phyloP scores from a whole-genome alignment of 768 basidiomycete genomes.

The Boletus rubroflammeus region DNA sequence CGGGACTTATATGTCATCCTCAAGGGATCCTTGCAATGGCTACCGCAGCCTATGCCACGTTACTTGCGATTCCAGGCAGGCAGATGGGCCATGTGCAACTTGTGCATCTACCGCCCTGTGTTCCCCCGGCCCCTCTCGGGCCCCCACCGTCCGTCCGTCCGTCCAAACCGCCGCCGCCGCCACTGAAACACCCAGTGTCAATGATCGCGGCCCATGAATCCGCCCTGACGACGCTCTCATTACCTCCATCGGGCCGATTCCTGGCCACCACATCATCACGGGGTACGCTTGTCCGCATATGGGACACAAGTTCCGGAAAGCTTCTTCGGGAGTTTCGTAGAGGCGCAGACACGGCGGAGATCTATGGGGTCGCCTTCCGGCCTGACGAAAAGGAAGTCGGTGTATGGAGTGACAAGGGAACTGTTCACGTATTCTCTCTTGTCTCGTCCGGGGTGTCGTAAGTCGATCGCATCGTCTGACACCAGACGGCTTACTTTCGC shows the following conservation, averaged over 20 bases:
- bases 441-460: conserved; percentile 62
- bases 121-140: conserved; percentile 51
- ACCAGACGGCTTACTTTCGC: conserved; percentile 1
- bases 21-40: conserved; percentile 80
- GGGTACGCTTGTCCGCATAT: conserved; percentile 85
- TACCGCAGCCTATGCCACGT: conserved; percentile 69
- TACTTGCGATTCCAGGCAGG: conserved; percentile 82
- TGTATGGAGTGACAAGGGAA: conserved; percentile 95
- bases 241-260: conserved; percentile 72
- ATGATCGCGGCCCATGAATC: conserved; percentile 84
- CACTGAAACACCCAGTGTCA: conserved; percentile 63
- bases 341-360: conserved; percentile 86
- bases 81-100: conserved; percentile 88
- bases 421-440: conserved; percentile 84
- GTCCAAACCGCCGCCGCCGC: conserved; percentile 53
- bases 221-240: conserved; percentile 71
- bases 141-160: conserved; percentile 53
- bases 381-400: conserved; percentile 83
- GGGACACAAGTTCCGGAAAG: conserved; percentile 73
- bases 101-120: conserved; percentile 79
- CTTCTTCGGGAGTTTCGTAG: conserved; percentile 77
- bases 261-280: conserved; percentile 81
- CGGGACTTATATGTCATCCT: neutral
- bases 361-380: conserved; percentile 86
- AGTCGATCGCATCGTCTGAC: conserved; percentile 31